Conservation (phyloP, 2,329 filamentous ascomycete genomes). For the Metarhizium robertsii region DNA sequence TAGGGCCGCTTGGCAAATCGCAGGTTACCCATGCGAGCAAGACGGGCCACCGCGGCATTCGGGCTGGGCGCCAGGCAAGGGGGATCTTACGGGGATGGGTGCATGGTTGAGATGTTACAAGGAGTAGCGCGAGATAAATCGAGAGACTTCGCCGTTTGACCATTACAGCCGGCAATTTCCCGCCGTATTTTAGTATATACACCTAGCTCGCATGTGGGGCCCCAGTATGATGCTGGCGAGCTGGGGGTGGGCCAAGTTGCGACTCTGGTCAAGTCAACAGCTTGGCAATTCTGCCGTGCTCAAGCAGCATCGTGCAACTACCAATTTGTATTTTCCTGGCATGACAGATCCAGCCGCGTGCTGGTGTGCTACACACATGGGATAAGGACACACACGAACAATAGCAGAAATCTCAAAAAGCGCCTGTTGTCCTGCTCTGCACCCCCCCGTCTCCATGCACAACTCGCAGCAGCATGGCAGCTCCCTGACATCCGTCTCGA, state of each 20-base stretch:
- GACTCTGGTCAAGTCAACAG: too few species aligned
- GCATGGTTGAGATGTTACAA: conserved; percentile 21
- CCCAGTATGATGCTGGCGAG: too few species aligned
- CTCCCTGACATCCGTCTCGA: background rate
- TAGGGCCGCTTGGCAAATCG: conserved; percentile 52
- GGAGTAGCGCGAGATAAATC: conserved; percentile 30
- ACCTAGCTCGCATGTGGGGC: background rate
- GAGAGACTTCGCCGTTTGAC: conserved; percentile 51
- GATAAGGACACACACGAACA: background rate
- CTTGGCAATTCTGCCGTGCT: too few species aligned
- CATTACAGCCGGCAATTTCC: conserved; percentile 45
- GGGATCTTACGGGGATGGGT: conserved; percentile 48
- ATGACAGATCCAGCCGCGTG: too few species aligned
- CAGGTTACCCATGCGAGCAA: conserved; percentile 60
- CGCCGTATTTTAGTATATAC: conserved; percentile 14
- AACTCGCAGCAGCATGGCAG: background rate
- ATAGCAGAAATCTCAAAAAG: background rate
- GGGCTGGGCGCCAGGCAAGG: conserved; percentile 52
- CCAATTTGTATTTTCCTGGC: too few species aligned
- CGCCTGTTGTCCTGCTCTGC: background rate
- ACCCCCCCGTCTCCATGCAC: background rate
- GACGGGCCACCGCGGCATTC: conserved; percentile 54
- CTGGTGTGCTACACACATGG: too few species aligned
- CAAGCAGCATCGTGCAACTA: too few species aligned
- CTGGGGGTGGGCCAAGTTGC: too few species aligned